phyloP scores from a whole-genome alignment of 805 yeast genomes.

The Pichia paraexigua region DNA sequence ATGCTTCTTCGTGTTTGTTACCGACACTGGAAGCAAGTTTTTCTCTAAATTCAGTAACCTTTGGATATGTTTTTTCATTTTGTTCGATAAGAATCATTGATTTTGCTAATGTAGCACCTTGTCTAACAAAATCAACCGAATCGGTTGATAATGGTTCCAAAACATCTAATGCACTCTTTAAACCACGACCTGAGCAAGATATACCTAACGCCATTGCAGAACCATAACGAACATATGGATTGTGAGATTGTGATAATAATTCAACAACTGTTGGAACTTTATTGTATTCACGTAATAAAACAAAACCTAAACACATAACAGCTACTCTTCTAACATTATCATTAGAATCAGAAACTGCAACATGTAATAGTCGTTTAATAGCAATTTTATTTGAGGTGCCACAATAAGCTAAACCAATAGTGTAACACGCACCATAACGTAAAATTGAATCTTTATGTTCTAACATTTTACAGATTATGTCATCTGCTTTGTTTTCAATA shows the following conservation, averaged over 20 bases:
- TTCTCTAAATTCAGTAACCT: conserved; percentile 70
- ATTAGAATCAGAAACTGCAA: conserved; percentile 93
- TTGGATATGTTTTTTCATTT: conserved; percentile 74
- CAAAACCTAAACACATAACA: conserved; percentile 84
- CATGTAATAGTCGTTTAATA: conserved; percentile 75
- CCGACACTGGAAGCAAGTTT: conserved; percentile 66
- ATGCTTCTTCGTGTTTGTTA: conserved; percentile 90
- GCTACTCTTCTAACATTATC: conserved; percentile 97
- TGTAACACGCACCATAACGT: conserved; percentile 93
- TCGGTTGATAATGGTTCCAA: conserved; percentile 89
- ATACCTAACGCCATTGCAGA: conserved; percentile 96
- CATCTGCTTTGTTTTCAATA: conserved; percentile 73
- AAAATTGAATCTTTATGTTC: conserved; percentile 72
- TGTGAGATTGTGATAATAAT: conserved; percentile 85
- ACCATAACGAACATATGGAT: conserved; percentile 97
- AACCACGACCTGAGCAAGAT: conserved; percentile 91
- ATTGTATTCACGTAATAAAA: conserved; percentile 80
- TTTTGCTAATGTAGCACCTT: conserved; percentile 90
- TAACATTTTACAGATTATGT: conserved; percentile 55
- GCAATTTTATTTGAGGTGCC: conserved; percentile 92
- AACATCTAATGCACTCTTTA: conserved; percentile 82
- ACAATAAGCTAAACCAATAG: conserved; percentile 91
- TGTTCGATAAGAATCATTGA: conserved; percentile 86
- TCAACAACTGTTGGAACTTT: conserved; percentile 95
- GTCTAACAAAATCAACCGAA: conserved; percentile 94